These are phyloP conservation scores for Entomortierella parvispora DNA, from an alignment of 192 early-diverging fungal species.

Conservation along the genomic window DNA sequence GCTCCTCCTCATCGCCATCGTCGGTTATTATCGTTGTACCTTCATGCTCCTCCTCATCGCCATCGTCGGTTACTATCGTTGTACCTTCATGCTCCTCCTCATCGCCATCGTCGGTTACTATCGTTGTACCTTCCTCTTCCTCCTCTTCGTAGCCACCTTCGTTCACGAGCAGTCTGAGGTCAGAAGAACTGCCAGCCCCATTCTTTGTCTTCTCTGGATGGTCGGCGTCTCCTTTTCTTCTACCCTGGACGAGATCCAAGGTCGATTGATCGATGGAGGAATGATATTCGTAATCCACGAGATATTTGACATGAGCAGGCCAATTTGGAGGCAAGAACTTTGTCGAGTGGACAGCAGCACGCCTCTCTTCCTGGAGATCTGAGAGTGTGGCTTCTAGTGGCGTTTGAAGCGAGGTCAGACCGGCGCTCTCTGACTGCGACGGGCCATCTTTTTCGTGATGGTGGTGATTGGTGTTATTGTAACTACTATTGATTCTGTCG, in stretches of 20 bases:
- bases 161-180: too few relatives aligned
- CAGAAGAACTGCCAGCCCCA: too few relatives aligned
- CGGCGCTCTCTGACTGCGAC: too few relatives aligned
- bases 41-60: too few relatives aligned
- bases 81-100: not conserved
- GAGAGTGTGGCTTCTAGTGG: too few relatives aligned
- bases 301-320: slow-evolving; percentile 42
- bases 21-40: too few relatives aligned
- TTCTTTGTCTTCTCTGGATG: not conserved
- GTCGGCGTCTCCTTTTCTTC: slow-evolving; percentile 4
- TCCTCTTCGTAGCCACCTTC: not conserved
- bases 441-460: too few relatives aligned
- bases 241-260: slow-evolving; percentile 37
- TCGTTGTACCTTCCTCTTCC: not conserved
- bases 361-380: slow-evolving; percentile 5
- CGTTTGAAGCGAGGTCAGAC: too few relatives aligned
- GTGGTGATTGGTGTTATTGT: too few relatives aligned
- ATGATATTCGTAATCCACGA: slow-evolving; percentile 46
- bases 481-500: too few relatives aligned
- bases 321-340: slow-evolving; percentile 27
- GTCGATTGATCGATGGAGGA: slow-evolving; percentile 11
- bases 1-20: not conserved
- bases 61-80: too few relatives aligned
- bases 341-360: not conserved
- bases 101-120: not conserved